These are phyloP conservation scores for Parathielavia hyrcaniae DNA, from an alignment of 495 filamentous ascomycete species.

Conservation along the genomic window DNA sequence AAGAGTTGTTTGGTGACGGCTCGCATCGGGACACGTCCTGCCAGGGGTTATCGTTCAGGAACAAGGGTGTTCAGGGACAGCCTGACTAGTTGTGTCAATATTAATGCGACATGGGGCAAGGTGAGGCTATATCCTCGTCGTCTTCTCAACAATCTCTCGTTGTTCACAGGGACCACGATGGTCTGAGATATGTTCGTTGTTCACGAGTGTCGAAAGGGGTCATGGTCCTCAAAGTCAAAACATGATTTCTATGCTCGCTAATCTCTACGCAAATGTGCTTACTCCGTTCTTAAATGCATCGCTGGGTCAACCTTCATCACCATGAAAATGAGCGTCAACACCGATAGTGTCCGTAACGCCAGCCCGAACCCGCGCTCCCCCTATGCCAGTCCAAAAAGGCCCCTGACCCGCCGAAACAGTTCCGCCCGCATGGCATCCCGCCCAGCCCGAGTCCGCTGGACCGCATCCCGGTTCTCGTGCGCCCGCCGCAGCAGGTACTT, in stretches of 20 bases:
- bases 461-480: constrained; percentile 87
- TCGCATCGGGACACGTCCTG: too few species aligned
- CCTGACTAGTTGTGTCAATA: too few species aligned
- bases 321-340: neutral
- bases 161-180: too few species aligned
- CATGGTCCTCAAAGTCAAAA: neutral
- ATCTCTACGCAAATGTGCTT: neutral
- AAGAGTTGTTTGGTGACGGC: too few species aligned
- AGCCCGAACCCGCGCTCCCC: neutral
- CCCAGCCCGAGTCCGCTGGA: constrained; percentile 67
- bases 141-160: too few species aligned
- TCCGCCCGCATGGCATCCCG: constrained; percentile 68
- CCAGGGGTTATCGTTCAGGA: too few species aligned
- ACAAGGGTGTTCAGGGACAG: too few species aligned
- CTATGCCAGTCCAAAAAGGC: constrained; percentile 35
- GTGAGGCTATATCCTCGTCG: too few species aligned
- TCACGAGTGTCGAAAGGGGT: too few species aligned
- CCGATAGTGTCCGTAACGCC: neutral
- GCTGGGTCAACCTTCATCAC: neutral
- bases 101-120: too few species aligned
- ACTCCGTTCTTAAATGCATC: neutral
- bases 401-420: constrained; percentile 55
- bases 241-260: neutral
- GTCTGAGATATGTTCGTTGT: too few species aligned
- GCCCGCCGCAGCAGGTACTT: constrained; percentile 82